A percentile compares a stretch with the other conserved stretches of the same genome.
These are phyloP conservation scores for Boletus subcaerulescens DNA, from an alignment of 768 basidiomycete genomes.

Conservation along the genomic window DNA sequence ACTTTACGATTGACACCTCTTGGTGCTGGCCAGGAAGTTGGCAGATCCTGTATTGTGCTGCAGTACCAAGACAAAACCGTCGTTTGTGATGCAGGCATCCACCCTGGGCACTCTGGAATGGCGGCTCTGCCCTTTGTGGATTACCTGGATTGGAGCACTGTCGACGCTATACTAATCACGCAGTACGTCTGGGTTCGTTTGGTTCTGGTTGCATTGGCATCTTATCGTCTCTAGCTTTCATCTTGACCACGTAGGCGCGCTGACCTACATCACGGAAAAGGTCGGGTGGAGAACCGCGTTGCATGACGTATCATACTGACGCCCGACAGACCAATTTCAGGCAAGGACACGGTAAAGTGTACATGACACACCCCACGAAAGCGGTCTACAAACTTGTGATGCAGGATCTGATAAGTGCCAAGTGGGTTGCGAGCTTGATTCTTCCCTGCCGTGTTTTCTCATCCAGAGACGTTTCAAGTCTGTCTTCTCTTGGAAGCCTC, in stretches of 20 bases:
- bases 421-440: slow-evolving; percentile 45
- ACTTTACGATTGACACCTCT: slow-evolving; percentile 80
- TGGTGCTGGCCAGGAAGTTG: slow-evolving; percentile 96
- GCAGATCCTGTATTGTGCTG: slow-evolving; percentile 91
- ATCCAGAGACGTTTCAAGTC: slow-evolving; percentile 23
- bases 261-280: slow-evolving; percentile 97
- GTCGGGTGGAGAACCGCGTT: slow-evolving; percentile 36
- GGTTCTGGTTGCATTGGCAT: background rate
- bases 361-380: slow-evolving; percentile 99
- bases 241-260: slow-evolving; percentile 91
- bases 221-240: slow-evolving; percentile 65
- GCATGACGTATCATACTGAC: background rate
- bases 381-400: slow-evolving; percentile 97
- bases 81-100: slow-evolving; percentile 93
- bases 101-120: slow-evolving; percentile 91
- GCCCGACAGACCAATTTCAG: slow-evolving; percentile 85
- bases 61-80: slow-evolving; percentile 88
- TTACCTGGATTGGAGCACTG: slow-evolving; percentile 94
- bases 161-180: slow-evolving; percentile 90
- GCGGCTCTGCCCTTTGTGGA: slow-evolving; percentile 94
- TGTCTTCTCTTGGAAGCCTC: slow-evolving; percentile 69
- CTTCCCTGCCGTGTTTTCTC: background rate
- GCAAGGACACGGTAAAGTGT: slow-evolving; percentile 94
- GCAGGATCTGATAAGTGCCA: slow-evolving; percentile 93
- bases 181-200: slow-evolving; percentile 58